phyloP scores from a whole-genome alignment of 805 yeast species.

The Candida takata region DNA sequence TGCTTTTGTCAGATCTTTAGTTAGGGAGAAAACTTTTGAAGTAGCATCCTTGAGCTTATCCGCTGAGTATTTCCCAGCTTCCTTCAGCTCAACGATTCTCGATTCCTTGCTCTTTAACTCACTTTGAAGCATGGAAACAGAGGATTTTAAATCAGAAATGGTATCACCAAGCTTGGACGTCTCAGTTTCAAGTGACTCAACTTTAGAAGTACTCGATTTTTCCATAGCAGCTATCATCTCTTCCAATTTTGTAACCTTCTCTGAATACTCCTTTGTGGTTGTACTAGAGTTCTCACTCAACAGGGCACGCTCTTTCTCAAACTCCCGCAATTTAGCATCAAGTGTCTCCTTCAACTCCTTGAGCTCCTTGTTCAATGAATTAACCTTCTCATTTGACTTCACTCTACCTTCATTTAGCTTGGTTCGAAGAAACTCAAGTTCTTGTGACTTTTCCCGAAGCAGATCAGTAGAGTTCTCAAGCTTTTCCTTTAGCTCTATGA shows the following conservation, averaged over 20 bases:
- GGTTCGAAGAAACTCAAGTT: conserved; percentile 10
- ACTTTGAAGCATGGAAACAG: conserved; percentile 3
- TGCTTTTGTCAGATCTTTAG: too few species aligned
- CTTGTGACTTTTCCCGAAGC: conserved; percentile 10
- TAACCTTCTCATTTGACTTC: conserved; percentile 14
- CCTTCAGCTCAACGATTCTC: conserved; percentile 5
- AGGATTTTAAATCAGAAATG: conserved; percentile 10
- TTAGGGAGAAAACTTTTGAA: too few species aligned
- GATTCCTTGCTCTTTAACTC: conserved; percentile 3
- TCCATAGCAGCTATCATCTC: conserved; percentile 18
- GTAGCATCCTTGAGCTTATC: neutral
- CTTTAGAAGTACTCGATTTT: conserved; percentile 4
- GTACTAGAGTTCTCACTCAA: conserved; percentile 44
- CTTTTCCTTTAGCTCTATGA: conserved; percentile 4
- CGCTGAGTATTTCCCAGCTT: neutral
- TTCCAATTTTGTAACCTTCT: conserved; percentile 38
- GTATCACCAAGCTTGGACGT: conserved; percentile 11
- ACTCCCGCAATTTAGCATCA: conserved; percentile 32
- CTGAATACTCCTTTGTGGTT: conserved; percentile 40
- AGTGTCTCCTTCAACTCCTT: conserved; percentile 27
- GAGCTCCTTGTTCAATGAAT: conserved; percentile 26
- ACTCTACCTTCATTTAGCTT: conserved; percentile 20
- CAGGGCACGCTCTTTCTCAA: conserved; percentile 44
- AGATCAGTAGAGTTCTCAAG: conserved; percentile 2
- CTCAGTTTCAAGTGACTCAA: conserved; percentile 8